phyloP scores from a whole-genome alignment of 768 basidiomycete species.

The Mycena sanguinolenta region DNA sequence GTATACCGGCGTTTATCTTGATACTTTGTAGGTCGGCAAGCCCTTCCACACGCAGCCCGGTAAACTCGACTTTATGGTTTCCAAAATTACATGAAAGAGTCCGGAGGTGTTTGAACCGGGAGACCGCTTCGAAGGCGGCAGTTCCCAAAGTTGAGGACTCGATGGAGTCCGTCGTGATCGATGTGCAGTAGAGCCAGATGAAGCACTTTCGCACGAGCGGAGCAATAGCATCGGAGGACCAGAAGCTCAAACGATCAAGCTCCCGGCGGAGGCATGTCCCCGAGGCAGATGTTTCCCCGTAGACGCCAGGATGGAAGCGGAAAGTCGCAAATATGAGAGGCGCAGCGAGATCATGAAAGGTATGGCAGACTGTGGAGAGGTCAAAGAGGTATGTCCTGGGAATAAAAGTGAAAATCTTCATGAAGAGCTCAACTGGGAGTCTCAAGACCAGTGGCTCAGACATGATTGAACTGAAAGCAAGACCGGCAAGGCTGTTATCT shows the following conservation, averaged over 20 bases:
- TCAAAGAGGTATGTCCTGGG: neutral
- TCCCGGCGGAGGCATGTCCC: neutral
- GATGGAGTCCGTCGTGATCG: neutral
- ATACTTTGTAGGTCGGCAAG: neutral
- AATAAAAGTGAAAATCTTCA: neutral
- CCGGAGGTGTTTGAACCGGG: conserved; percentile 8
- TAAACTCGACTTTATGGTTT: neutral
- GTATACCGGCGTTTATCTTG: neutral
- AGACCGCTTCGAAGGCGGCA: neutral
- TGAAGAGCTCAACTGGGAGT: conserved; percentile 12
- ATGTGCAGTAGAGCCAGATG: neutral
- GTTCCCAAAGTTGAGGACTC: neutral
- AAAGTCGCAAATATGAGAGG: neutral
- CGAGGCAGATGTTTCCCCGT: neutral
- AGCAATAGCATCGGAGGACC: conserved; percentile 8
- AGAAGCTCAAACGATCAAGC: conserved; percentile 4
- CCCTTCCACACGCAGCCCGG: neutral
- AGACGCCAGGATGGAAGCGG: neutral
- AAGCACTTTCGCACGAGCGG: conserved; percentile 5
- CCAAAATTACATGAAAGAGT: neutral
- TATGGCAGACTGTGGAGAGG: neutral
- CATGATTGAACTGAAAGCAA: no score
- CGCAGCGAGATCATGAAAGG: neutral
- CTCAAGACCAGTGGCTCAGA: neutral
- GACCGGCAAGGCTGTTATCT: no score